These are phyloP conservation scores for Macrolepiota fuliginosa DNA, from an alignment of 768 basidiomycete genomes.

Conservation along the genomic window DNA sequence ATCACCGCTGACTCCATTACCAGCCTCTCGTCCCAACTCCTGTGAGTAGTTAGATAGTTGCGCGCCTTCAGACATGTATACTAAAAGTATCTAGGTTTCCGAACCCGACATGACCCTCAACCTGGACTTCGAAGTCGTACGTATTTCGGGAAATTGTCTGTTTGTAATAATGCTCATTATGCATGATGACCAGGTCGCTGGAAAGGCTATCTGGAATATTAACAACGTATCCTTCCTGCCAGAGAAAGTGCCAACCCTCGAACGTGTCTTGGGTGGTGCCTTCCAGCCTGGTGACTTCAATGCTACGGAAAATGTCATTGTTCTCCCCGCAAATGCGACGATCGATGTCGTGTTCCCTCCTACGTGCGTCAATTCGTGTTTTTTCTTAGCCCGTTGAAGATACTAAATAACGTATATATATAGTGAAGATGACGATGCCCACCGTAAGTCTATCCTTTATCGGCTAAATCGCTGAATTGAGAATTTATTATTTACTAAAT, in stretches of 20 bases:
- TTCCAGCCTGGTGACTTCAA: conserved; percentile 20
- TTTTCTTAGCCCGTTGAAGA: too few species aligned
- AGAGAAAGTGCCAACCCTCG: conserved; percentile 22
- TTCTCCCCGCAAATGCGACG: conserved; percentile 22
- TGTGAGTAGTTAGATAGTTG: too few species aligned
- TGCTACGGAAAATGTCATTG: conserved; percentile 23
- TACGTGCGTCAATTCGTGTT: conserved; percentile 1
- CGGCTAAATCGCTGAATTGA: too few species aligned
- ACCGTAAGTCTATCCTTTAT: background rate
- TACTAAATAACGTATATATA: too few species aligned
- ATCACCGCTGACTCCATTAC: too few species aligned
- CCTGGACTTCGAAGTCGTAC: conserved; percentile 28
- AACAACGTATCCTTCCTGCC: conserved; percentile 28
- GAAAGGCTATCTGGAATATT: conserved; percentile 26
- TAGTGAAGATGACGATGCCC: conserved; percentile 18
- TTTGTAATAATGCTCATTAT: conserved; percentile 6
- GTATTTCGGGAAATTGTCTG: conserved; percentile 13
- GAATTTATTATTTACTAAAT: too few species aligned
- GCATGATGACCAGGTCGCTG: conserved; percentile 13
- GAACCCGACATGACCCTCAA: conserved; percentile 19
- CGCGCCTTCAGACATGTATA: too few species aligned
- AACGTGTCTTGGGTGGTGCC: conserved; percentile 25
- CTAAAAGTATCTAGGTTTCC: background rate
- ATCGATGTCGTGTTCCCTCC: conserved; percentile 24
- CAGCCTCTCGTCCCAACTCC: conserved; percentile 21